Conservation (phyloP, 345 rosid species). For the Ceriops decandra region DNA sequence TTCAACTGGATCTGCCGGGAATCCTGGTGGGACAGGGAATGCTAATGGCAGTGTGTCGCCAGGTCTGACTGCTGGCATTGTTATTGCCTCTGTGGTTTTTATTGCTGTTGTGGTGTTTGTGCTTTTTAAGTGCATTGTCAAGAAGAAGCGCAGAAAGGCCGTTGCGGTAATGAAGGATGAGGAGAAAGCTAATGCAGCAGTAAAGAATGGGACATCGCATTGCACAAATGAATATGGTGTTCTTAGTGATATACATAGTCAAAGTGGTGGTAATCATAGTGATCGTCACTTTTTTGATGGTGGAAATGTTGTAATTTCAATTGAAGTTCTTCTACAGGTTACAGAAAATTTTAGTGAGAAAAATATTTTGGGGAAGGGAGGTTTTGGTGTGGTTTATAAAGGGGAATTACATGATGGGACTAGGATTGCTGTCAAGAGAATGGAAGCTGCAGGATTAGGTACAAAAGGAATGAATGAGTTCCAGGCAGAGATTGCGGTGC, state of each 20-base stretch:
- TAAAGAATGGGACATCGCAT: slow-evolving; percentile 34
- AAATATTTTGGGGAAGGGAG: slow-evolving; percentile 75
- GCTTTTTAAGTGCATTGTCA: slow-evolving; percentile 43
- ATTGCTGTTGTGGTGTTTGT: slow-evolving; percentile 42
- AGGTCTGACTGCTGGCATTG: slow-evolving; percentile 44
- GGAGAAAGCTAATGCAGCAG: slow-evolving; percentile 38
- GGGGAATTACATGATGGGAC: slow-evolving; percentile 89
- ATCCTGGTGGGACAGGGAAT: slow-evolving; percentile 23
- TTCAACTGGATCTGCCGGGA: slow-evolving; percentile 6
- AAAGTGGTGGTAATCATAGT: slow-evolving; percentile 54
- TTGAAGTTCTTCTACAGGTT: slow-evolving; percentile 65
- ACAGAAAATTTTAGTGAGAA: slow-evolving; percentile 65
- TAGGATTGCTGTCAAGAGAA: slow-evolving; percentile 79
- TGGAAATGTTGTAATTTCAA: slow-evolving; percentile 59
- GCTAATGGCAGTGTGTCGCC: slow-evolving; percentile 30
- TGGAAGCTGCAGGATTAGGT: slow-evolving; percentile 58
- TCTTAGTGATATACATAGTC: slow-evolving; percentile 46
- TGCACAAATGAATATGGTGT: slow-evolving; percentile 31
- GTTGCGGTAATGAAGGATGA: slow-evolving; percentile 34
- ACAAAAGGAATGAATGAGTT: slow-evolving; percentile 77
- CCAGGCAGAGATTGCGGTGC: slow-evolving; percentile 83
- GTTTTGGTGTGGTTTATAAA: slow-evolving; percentile 80
- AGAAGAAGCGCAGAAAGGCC: slow-evolving; percentile 36
- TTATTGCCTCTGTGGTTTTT: slow-evolving; percentile 42
- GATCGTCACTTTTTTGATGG: slow-evolving; percentile 51